These are phyloP conservation scores for Cyclostephanos tholiformis DNA, from an alignment of 108 stramenopile genomes.

Conservation along the genomic window DNA sequence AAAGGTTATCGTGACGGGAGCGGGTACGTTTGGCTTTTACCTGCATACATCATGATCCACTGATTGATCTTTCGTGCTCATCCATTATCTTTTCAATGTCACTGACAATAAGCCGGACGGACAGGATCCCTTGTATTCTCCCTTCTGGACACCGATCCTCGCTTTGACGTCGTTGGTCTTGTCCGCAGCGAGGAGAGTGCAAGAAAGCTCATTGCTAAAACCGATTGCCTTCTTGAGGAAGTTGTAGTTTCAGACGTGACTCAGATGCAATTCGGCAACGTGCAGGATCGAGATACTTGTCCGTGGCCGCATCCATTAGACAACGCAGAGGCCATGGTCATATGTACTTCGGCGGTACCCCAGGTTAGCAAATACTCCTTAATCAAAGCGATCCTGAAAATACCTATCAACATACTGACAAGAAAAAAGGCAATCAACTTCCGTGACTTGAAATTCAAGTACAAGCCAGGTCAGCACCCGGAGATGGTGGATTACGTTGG, in stretches of 20 bases:
- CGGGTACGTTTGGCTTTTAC: slow-evolving; percentile 30
- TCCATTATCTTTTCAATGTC: background rate
- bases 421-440: slow-evolving; percentile 62
- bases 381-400: slow-evolving; percentile 51
- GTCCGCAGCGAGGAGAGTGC: slow-evolving; percentile 60
- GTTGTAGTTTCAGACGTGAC: slow-evolving; percentile 69
- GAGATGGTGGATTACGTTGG: slow-evolving; percentile 81
- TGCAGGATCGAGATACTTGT: slow-evolving; percentile 19
- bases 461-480: slow-evolving; percentile 65
- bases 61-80: slow-evolving; percentile 3
- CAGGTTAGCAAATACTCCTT: slow-evolving; percentile 55
- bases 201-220: slow-evolving; percentile 49
- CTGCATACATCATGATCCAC: background rate
- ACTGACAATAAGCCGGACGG: slow-evolving; percentile 42
- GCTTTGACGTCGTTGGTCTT: slow-evolving; percentile 61
- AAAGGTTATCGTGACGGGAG: slow-evolving; percentile 50
- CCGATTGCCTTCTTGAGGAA: slow-evolving; percentile 55
- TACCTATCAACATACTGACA: slow-evolving; percentile 57
- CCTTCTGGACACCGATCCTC: slow-evolving; percentile 51
- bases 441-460: slow-evolving; percentile 61
- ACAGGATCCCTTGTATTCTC: slow-evolving; percentile 69
- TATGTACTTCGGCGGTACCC: slow-evolving; percentile 77
- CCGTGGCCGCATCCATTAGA: slow-evolving; percentile 48
- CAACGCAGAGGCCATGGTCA: slow-evolving; percentile 62
- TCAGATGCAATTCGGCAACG: slow-evolving; percentile 24